phyloP scores from a whole-genome alignment of 768 basidiomycete genomes.

The Xerocomus spinulosus region DNA sequence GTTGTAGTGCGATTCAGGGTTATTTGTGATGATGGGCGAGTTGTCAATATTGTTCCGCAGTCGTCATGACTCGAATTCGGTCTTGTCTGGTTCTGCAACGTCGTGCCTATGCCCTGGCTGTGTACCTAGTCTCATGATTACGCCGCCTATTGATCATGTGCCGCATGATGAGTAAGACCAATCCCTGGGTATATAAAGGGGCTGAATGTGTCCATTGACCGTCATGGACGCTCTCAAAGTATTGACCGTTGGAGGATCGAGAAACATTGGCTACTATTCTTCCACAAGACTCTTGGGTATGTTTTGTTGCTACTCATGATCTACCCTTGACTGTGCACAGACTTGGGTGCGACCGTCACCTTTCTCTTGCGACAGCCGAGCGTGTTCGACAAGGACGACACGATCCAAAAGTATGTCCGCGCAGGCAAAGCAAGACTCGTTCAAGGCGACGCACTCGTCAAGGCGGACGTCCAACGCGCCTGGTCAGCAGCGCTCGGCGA shows the following conservation, averaged over 20 bases:
- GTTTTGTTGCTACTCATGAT: no score
- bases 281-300: slow-evolving; percentile 46
- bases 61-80: no score
- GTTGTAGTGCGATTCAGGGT: slow-evolving; percentile 59
- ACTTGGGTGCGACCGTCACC: slow-evolving; percentile 54
- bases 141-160: no score
- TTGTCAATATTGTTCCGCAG: slow-evolving; percentile 33
- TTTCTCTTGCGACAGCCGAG: slow-evolving; percentile 53
- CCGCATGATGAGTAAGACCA: slow-evolving; percentile 5
- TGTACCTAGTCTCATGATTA: no score
- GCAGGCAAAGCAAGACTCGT: slow-evolving; percentile 50
- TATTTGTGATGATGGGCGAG: slow-evolving; percentile 56
- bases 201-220: not conserved
- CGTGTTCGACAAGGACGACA: slow-evolving; percentile 50
- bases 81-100: no score
- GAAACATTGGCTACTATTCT: slow-evolving; percentile 51
- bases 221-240: slow-evolving; percentile 26
- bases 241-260: slow-evolving; percentile 49
- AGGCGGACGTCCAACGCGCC: slow-evolving; percentile 46
- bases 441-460: slow-evolving; percentile 56
- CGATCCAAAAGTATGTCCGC: slow-evolving; percentile 48
- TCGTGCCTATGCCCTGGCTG: no score
- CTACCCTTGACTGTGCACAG: no score
- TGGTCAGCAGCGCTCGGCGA: slow-evolving; percentile 42
- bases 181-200: slow-evolving; percentile 6